Percentiles rank a stretch among this genome's conserved stretches.
These are phyloP conservation scores for Clathrospora elynae DNA, from an alignment of 2,329 filamentous ascomycete genomes.

Conservation along the genomic window DNA sequence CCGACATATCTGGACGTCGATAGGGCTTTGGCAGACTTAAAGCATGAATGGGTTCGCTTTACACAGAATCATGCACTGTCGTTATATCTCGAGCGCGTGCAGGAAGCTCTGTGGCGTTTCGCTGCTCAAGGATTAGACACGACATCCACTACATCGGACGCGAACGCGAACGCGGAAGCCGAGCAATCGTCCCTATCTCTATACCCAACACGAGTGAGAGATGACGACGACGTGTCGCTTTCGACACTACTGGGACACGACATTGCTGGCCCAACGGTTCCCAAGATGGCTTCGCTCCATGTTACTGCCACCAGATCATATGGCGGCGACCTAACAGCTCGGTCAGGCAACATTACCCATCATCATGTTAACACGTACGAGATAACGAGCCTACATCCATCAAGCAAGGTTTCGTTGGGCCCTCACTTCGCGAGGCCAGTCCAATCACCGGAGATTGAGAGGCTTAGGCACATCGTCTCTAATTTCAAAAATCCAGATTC, in stretches of 20 bases:
- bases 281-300: too few relatives aligned
- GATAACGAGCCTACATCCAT: not conserved
- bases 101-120: constrained; percentile 37
- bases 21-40: constrained; percentile 49
- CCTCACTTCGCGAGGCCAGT: not conserved
- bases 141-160: not conserved
- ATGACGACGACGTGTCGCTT: constrained; percentile 6
- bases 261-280: not conserved
- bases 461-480: constrained; percentile 21
- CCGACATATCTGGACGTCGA: constrained; percentile 42
- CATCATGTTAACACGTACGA: not conserved
- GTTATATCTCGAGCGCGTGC: constrained; percentile 52
- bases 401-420: not conserved
- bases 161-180: not conserved
- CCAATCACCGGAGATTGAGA: constrained; percentile 8
- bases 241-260: not conserved
- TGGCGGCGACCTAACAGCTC: not conserved
- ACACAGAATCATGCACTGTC: constrained; percentile 57
- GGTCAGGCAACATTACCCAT: constrained; percentile 1
- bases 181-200: not conserved
- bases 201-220: constrained; percentile 6
- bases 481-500: constrained; percentile 29
- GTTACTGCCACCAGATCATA: not conserved
- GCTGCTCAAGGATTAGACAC: constrained; percentile 1
- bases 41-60: constrained; percentile 56